Conservation (phyloP, 2,329 filamentous ascomycete genomes). For the Aspergillus intermedius region DNA sequence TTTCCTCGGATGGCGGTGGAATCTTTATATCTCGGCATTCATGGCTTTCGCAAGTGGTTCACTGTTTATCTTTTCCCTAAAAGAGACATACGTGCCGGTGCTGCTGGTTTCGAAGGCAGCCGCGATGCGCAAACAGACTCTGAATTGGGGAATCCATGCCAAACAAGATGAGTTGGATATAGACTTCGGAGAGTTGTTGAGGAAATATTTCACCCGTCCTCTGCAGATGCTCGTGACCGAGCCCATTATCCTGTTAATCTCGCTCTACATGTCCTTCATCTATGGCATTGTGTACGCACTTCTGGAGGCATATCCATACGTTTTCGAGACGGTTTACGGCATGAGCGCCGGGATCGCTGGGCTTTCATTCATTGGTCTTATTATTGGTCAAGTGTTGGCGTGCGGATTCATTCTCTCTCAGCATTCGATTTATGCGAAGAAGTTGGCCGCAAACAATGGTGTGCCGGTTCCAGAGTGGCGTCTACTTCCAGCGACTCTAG, state of each 20-base stretch:
- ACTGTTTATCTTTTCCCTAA: slow-evolving; percentile 34
- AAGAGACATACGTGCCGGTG: slow-evolving; percentile 49
- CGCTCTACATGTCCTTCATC: slow-evolving; percentile 27
- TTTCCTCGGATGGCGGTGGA: slow-evolving; percentile 45
- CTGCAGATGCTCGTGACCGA: slow-evolving; percentile 30
- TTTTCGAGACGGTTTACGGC: slow-evolving; percentile 23
- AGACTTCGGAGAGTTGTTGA: slow-evolving; percentile 37
- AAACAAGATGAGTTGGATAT: slow-evolving; percentile 46
- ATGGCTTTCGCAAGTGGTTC: slow-evolving; percentile 43
- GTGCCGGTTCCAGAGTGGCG: slow-evolving; percentile 23
- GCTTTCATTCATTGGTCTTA: slow-evolving; percentile 25
- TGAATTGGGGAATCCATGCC: slow-evolving; percentile 52
- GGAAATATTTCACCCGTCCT: slow-evolving; percentile 41
- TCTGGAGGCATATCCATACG: slow-evolving; percentile 22
- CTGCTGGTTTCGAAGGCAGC: slow-evolving; percentile 48
- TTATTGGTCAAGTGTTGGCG: slow-evolving; percentile 16
- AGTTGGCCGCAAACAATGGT: slow-evolving; percentile 15
- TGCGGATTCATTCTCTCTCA: slow-evolving; percentile 19
- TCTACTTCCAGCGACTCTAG: slow-evolving; percentile 17
- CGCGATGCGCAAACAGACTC: slow-evolving; percentile 43
- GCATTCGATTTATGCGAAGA: slow-evolving; percentile 17
- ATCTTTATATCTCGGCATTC: slow-evolving; percentile 43
- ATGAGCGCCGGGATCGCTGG: slow-evolving; percentile 22
- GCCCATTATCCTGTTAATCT: slow-evolving; percentile 28
- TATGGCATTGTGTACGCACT: slow-evolving; percentile 24